Evolutionary conservation across 768 basidiomycete species (phyloP).

Genomic region (Hortiboletus campestris): DNA sequence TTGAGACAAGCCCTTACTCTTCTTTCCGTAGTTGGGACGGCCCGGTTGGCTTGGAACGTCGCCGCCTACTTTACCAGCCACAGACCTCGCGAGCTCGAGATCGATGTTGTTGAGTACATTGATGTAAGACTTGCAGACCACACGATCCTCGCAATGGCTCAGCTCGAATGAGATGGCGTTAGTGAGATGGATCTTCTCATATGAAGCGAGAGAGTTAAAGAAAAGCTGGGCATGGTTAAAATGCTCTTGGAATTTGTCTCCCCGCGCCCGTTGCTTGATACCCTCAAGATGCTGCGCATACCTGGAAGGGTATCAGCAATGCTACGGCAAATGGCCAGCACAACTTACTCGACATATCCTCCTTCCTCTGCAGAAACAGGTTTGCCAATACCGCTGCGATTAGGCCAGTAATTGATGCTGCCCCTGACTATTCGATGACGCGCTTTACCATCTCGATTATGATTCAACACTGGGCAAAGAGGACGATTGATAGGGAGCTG

Average conservation of each 20-base stretch:
- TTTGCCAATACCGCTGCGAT: slow-evolving; percentile 52
- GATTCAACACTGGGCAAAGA: slow-evolving; percentile 70
- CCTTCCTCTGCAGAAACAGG: slow-evolving; percentile 50
- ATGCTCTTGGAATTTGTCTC: slow-evolving; percentile 77
- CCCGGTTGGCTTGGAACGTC: slow-evolving; percentile 51
- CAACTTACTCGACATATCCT: slow-evolving; percentile 54
- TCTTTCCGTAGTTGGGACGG: slow-evolving; percentile 57
- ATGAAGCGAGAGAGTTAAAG: slow-evolving; percentile 70
- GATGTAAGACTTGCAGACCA: slow-evolving; percentile 68
- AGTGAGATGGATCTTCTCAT: slow-evolving; percentile 73
- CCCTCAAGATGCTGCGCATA: slow-evolving; percentile 49
- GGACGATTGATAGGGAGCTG: slow-evolving; percentile 82
- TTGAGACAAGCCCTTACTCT: slow-evolving; percentile 58
- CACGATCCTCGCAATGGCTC: slow-evolving; percentile 74
- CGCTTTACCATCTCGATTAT: slow-evolving; percentile 59
- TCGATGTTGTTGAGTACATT: slow-evolving; percentile 71
- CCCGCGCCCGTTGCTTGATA: slow-evolving; percentile 59
- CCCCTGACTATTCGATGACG: slow-evolving; percentile 59
- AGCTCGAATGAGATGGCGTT: slow-evolving; percentile 79
- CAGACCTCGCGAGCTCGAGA: slow-evolving; percentile 63
- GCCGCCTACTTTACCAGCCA: slow-evolving; percentile 66
- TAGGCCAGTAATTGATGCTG: slow-evolving; percentile 79
- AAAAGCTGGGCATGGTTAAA: slow-evolving; percentile 74
- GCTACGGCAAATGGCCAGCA: background rate
- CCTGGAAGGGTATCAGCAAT: slow-evolving; percentile 31